These are phyloP conservation scores for Trametes meyenii DNA, from an alignment of 768 basidiomycete genomes.

Conservation along the genomic window DNA sequence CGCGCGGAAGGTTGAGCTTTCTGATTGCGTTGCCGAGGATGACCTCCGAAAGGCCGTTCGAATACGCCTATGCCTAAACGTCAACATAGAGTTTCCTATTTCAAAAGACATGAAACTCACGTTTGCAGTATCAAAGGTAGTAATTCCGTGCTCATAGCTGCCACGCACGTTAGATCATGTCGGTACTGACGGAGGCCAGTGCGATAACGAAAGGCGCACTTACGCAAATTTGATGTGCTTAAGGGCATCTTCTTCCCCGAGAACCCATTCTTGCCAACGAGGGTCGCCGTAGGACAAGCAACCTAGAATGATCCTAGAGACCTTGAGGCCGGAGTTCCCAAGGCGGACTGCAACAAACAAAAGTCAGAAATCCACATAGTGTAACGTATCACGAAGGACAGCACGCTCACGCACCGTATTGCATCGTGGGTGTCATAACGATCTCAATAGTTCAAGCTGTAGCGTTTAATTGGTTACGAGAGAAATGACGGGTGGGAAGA, in stretches of 20 bases:
- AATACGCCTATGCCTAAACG: conserved; percentile 32
- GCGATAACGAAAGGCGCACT: conserved; percentile 3
- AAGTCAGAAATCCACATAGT: too few species aligned
- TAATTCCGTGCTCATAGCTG: conserved; percentile 46
- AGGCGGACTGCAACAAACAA: conserved; percentile 11
- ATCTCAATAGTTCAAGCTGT: too few species aligned
- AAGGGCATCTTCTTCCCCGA: conserved; percentile 38
- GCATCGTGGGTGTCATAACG: too few species aligned
- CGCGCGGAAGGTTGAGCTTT: conserved; percentile 45
- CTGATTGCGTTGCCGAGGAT: conserved; percentile 50
- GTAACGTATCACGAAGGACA: too few species aligned
- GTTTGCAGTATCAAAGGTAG: conserved; percentile 42
- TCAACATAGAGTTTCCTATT: not conserved
- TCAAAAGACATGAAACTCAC: conserved; percentile 19
- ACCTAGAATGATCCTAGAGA: conserved; percentile 41
- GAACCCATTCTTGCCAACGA: conserved; percentile 40
- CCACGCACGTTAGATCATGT: not conserved
- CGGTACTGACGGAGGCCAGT: not conserved
- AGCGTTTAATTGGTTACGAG: too few species aligned
- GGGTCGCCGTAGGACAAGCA: conserved; percentile 37
- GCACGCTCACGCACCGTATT: too few species aligned
- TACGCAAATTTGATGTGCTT: conserved; percentile 45
- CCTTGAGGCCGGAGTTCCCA: conserved; percentile 37
- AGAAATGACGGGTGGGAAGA: too few species aligned
- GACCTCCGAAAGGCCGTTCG: conserved; percentile 41